Conservation (phyloP, 176 grass and related monocot genomes). For the Triticum urartu region DNA sequence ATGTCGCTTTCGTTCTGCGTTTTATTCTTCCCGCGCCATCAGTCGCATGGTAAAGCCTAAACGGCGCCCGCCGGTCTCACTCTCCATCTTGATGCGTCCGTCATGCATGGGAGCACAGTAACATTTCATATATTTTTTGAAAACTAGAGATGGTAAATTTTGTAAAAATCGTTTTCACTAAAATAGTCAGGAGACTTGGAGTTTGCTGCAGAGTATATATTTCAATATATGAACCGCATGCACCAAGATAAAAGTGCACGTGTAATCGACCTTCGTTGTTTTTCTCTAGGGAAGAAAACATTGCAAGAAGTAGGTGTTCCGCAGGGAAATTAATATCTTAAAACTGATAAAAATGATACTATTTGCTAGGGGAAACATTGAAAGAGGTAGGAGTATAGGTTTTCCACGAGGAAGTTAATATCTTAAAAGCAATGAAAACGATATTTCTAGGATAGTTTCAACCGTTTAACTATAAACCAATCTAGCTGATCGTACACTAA, state of each 20-base stretch:
- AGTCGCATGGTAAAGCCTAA: constrained; percentile 5
- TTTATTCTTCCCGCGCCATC: neutral
- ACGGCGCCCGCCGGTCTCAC: neutral
- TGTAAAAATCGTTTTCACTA: neutral
- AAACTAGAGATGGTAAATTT: constrained; percentile 2
- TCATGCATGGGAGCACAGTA: constrained; percentile 16
- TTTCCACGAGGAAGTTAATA: constrained; percentile 11
- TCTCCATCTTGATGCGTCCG: constrained; percentile 7
- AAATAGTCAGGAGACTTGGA: neutral
- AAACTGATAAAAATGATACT: too few species aligned
- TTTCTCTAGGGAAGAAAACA: neutral
- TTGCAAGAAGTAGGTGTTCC: too few species aligned
- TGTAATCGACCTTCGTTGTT: neutral
- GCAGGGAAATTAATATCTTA: too few species aligned
- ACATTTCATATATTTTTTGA: neutral
- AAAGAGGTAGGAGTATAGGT: neutral
- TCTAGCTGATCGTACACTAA: constrained; percentile 8
- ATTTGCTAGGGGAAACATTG: neutral
- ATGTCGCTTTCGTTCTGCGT: constrained; percentile 28
- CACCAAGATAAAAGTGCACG: neutral
- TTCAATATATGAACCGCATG: neutral
- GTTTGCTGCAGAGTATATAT: neutral
- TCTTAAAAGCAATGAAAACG: neutral
- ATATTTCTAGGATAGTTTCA: constrained; percentile 17
- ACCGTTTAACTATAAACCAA: neutral